phyloP scores from a whole-genome alignment of 2,329 filamentous ascomycete species.

The Colletotrichum horii region DNA sequence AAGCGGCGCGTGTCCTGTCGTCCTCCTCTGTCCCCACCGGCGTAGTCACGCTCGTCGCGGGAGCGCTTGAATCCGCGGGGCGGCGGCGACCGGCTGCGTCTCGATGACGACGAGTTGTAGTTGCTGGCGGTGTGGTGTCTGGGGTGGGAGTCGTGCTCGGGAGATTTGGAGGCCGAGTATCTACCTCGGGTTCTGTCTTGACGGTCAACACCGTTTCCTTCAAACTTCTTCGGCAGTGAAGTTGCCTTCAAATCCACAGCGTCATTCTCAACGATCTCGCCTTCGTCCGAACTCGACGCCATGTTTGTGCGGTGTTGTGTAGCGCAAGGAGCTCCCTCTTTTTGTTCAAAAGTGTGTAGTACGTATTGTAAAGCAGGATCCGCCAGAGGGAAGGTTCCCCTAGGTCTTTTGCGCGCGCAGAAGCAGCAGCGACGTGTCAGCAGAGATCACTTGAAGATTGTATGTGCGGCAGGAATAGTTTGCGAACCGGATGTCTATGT shows the following conservation, averaged over 20 bases:
- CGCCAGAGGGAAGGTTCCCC: conserved; percentile 20
- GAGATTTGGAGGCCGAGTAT: conserved; percentile 60
- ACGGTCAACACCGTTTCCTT: conserved; percentile 90
- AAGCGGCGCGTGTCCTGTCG: conserved; percentile 63
- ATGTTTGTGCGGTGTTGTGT: background rate
- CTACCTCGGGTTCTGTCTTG: conserved; percentile 78
- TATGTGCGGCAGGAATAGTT: conserved; percentile 22
- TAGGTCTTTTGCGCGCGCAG: conserved; percentile 19
- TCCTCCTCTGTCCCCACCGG: conserved; percentile 30
- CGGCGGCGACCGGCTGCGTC: conserved; percentile 48
- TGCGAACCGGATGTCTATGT: conserved; percentile 26
- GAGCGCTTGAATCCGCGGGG: conserved; percentile 71
- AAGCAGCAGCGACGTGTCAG: conserved; percentile 23
- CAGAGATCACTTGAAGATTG: conserved; percentile 18
- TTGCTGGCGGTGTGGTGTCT: conserved; percentile 27
- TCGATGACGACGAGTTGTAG: conserved; percentile 38
- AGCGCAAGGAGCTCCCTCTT: background rate
- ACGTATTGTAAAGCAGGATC: conserved; percentile 4
- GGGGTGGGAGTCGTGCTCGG: conserved; percentile 53
- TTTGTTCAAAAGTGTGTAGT: background rate
- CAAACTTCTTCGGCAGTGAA: conserved; percentile 76
- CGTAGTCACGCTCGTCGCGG: conserved; percentile 65
- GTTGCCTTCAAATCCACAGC: conserved; percentile 78
- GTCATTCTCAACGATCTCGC: conserved; percentile 81
- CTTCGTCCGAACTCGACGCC: conserved; percentile 76